Conservation (phyloP, 805 yeast species). For the Sporopachydermia lactativora region DNA sequence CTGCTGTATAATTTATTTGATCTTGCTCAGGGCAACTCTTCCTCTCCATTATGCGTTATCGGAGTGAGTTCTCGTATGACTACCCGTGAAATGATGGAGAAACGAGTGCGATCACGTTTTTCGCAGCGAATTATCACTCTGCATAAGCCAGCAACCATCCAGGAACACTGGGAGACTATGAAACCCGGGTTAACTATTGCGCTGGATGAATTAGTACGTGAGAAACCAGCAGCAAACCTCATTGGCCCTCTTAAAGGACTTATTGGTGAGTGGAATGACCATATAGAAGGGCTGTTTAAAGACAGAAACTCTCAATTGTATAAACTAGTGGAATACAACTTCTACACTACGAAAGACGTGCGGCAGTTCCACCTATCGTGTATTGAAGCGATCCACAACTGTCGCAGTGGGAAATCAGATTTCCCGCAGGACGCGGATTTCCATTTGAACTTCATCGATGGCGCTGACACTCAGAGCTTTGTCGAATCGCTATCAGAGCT, state of each 20-base stretch:
- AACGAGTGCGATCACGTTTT: slow-evolving; percentile 81
- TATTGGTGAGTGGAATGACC: slow-evolving; percentile 29
- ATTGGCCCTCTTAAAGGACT: neutral
- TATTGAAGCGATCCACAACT: slow-evolving; percentile 26
- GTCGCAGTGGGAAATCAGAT: slow-evolving; percentile 16
- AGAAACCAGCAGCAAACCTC: slow-evolving; percentile 5
- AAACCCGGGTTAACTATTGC: slow-evolving; percentile 24
- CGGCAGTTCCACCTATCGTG: slow-evolving; percentile 33
- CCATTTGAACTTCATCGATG: slow-evolving; percentile 8
- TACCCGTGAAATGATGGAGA: slow-evolving; percentile 71
- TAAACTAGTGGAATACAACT: slow-evolving; percentile 29
- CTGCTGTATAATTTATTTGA: slow-evolving; percentile 80
- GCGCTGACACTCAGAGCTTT: slow-evolving; percentile 14
- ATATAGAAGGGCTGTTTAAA: slow-evolving; percentile 18
- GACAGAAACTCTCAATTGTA: slow-evolving; percentile 21
- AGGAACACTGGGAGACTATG: slow-evolving; percentile 37
- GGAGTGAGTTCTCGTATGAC: slow-evolving; percentile 70
- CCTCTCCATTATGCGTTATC: slow-evolving; percentile 63
- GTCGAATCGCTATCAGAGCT: slow-evolving; percentile 42
- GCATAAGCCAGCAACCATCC: slow-evolving; percentile 33
- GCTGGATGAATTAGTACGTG: slow-evolving; percentile 11
- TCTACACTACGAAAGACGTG: slow-evolving; percentile 43
- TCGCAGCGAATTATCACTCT: slow-evolving; percentile 62
- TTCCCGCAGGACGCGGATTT: no score
- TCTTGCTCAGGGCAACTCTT: slow-evolving; percentile 53